Evolutionary conservation across 2,329 filamentous ascomycete species (phyloP), one percentile per base, ranked within the genome.

Genomic region (Aspergillus fijiensis): DNA sequence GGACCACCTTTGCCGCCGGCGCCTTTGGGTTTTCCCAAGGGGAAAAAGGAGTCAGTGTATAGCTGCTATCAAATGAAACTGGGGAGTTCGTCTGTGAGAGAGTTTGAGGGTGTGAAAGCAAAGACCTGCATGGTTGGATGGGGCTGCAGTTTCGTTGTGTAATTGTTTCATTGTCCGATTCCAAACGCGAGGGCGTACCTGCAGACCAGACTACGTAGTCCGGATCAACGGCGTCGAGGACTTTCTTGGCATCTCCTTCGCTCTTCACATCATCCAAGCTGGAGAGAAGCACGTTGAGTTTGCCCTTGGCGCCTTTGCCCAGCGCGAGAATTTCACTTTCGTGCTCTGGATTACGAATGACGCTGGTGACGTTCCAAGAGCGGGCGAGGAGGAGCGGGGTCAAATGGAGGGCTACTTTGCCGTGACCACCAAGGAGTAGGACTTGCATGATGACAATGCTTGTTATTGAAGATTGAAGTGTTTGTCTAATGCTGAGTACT

Each of bases 361-460:
- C 80, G 72, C 88, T 91, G 61, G 89, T 92, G 57, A 96, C 89
- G 65, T 85, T 85, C 89, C 90, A 94, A 35, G 85, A 85, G 65
- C 87, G 86, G 54, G 86, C 81, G 48, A 95, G 85, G 7, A 96
- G 86, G 60, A 93, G 82, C 1, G 89, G 89, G 9, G 91, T 95
- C 45, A 95, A 83, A 49, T 88, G 78, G 60, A 90, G 85, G 65
- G 90, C 85, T 61, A 95, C 77, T 73, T 92, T 91, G 78, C 91
- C 91, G 79, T 93, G 90, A 69, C 91, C 91, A 70, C 91, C 91
- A 63, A 95, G 85, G 65, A 95, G 77, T 62, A 93, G 86, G 60
- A 93, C 85, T 81, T 74, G 79, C 71, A 74, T 74, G 58, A 57
- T 72, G 58, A 2, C n/a, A 51, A 23, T 50, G 6, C 25, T 35